Evolutionary conservation across 2,329 filamentous ascomycete genomes (phyloP), one percentile per base, ranked within the genome.

Genomic region (Fusarium redolens): DNA sequence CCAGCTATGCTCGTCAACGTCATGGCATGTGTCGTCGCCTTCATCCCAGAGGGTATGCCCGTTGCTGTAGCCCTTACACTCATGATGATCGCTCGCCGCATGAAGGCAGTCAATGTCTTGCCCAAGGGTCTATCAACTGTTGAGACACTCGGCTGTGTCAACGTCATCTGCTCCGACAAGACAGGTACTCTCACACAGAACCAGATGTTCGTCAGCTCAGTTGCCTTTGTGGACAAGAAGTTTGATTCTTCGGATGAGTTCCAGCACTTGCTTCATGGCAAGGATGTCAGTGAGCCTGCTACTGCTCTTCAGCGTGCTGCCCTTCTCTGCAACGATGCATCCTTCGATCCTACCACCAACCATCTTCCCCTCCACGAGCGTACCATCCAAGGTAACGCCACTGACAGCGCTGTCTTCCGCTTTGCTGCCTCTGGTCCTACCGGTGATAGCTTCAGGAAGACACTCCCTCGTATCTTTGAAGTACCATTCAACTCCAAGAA

Each of bases 401-500:
- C 84, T 0, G 84, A 86, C 54, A 81, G 78, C 9, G 84, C 83
- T 1, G 79, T 85, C 12, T 79, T 85, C 4, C 78, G 82, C 8
- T 84, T 85, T 33, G 82, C 82, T 3, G 80, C 82, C 10, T 66
- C 60, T 5, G 74, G 76, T 0, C 62, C 65, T 8, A 65, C 66
- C 1, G 72, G 50, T 4, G 79, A 79, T 4, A 68, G 60, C 31
- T 65, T 75, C 47, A 68, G 64, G 14, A 72, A 67, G 18, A 68
- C 57, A 0, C 69, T 69, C 38, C 74, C 74, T 11, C 72, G 82
- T 2, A 70, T 82, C 8, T 84, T 83, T 45, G 80, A 85, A 55
- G 80, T 86, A 8, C 83, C 85, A 0, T 87, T 87, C 79, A 86
- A 87, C 76, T 86, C 84, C 20, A 86, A 85, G 76, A 86, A 85